phyloP scores from a whole-genome alignment of 176 grass and related monocot species.

The Chloris gayana region DNA sequence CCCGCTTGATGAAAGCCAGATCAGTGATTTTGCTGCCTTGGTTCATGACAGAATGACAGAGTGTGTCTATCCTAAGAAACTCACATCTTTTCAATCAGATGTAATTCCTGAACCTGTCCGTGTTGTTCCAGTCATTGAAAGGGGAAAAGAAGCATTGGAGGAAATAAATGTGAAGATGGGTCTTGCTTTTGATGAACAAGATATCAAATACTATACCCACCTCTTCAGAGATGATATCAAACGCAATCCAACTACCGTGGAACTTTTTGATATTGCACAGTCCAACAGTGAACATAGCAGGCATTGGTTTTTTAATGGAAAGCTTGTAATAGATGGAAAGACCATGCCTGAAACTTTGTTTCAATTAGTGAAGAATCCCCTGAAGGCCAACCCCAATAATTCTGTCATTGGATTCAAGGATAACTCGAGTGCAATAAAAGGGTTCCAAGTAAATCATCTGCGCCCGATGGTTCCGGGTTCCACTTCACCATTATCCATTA shows the following conservation, averaged over 20 bases:
- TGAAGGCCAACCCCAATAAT: conserved; percentile 83
- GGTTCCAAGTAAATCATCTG: conserved; percentile 66
- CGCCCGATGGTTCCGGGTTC: conserved; percentile 57
- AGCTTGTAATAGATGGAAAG: conserved; percentile 74
- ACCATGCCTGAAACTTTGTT: conserved; percentile 74
- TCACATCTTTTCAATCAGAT: conserved; percentile 62
- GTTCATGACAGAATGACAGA: conserved; percentile 97
- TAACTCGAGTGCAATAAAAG: conserved; percentile 91
- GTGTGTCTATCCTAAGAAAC: conserved; percentile 72
- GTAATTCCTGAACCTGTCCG: conserved; percentile 65
- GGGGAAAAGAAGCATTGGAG: conserved; percentile 73
- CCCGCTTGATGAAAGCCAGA: conserved; percentile 59
- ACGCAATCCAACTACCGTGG: conserved; percentile 77
- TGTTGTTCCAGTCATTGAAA: conserved; percentile 73
- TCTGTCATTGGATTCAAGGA: conserved; percentile 95
- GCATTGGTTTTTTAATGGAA: conserved; percentile 94
- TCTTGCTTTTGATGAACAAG: conserved; percentile 93
- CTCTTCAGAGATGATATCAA: conserved; percentile 93
- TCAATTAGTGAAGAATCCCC: conserved; percentile 79
- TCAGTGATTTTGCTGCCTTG: conserved; percentile 62
- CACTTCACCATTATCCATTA: conserved; percentile 54
- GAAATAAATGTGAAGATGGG: conserved; percentile 94
- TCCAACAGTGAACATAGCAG: conserved; percentile 91
- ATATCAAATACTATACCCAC: conserved; percentile 80
- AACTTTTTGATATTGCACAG: conserved; percentile 93